Percentiles rank a stretch among this genome's conserved stretches.
These are phyloP conservation scores for Cutaneotrichosporon spelunceum DNA, from an alignment of 1,284 basidiomycete species.

Conservation along the genomic window DNA sequence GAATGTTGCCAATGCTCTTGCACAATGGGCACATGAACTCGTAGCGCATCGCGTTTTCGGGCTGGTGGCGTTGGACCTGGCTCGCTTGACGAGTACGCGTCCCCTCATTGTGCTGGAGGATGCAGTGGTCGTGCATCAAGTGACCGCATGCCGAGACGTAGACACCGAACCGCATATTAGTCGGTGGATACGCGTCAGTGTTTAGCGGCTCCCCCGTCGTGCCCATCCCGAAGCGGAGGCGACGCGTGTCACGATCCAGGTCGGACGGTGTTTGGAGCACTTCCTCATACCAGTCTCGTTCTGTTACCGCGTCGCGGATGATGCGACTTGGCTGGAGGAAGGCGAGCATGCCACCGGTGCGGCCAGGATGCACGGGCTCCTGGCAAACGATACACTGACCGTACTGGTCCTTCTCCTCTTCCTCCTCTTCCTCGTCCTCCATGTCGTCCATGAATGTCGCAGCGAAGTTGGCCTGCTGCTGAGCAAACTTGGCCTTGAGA, in stretches of 20 bases:
- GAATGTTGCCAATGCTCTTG: conserved; percentile 92
- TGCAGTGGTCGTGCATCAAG: conserved; percentile 95
- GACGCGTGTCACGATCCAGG: conserved; percentile 59
- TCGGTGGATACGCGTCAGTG: conserved; percentile 62
- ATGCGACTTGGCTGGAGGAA: conserved; percentile 84
- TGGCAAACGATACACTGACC: conserved; percentile 98
- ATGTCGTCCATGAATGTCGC: conserved; percentile 46
- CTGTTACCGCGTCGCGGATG: conserved; percentile 74
- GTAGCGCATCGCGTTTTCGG: conserved; percentile 84
- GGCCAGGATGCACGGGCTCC: conserved; percentile 73
- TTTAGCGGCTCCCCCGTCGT: conserved; percentile 37
- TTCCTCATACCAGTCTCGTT: conserved; percentile 68
- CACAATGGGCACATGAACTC: conserved; percentile 99
- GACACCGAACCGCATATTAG: conserved; percentile 75
- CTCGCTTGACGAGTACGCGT: conserved; percentile 83
- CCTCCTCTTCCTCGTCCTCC: conserved; percentile 59
- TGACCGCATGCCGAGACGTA: conserved; percentile 90
- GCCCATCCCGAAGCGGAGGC: conserved; percentile 36
- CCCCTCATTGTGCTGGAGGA: conserved; percentile 82
- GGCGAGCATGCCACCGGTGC: conserved; percentile 84
- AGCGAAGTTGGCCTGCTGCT: conserved; percentile 76
- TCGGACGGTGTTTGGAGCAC: conserved; percentile 64
- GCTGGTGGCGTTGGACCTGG: conserved; percentile 90
- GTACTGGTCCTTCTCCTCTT: conserved; percentile 57
- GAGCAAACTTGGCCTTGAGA: conserved; percentile 89